phyloP scores from a whole-genome alignment of 345 rosid genomes.

The Gossypium mustelinum region DNA sequence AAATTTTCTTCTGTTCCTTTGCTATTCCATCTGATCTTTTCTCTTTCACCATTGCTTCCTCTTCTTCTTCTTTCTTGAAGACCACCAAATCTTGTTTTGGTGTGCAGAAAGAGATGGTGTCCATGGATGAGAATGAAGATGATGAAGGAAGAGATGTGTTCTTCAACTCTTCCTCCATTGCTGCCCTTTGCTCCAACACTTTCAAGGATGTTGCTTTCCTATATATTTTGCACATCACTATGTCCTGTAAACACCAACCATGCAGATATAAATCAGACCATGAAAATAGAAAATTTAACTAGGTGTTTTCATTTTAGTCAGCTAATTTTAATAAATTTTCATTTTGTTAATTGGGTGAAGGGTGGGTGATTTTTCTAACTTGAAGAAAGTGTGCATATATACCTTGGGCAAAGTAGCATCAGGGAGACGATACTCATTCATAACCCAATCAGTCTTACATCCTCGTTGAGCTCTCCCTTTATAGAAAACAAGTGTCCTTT shows the following conservation, averaged over 20 bases:
- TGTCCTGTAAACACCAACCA: conserved; percentile 42
- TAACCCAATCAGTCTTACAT: conserved; percentile 82
- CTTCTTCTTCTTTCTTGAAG: conserved; percentile 39
- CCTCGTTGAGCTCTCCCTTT: conserved; percentile 93
- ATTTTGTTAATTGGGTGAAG: no score
- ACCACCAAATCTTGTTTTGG: conserved; percentile 37
- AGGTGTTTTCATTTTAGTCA: no score
- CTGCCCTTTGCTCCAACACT: conserved; percentile 84
- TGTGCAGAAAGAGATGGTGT: conserved; percentile 31
- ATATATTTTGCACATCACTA: conserved; percentile 85
- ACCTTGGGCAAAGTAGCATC: conserved; percentile 71
- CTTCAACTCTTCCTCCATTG: conserved; percentile 48
- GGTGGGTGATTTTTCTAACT: no score
- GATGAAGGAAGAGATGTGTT: conserved; percentile 34
- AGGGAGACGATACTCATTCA: conserved; percentile 93
- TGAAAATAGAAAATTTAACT: no score
- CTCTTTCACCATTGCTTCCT: conserved; percentile 3
- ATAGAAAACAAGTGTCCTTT: conserved; percentile 89
- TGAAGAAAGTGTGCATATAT: not conserved
- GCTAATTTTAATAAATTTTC: no score
- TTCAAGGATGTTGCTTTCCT: conserved; percentile 87
- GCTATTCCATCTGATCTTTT: conserved; percentile 1
- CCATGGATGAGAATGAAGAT: conserved; percentile 41
- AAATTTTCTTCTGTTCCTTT: conserved; percentile 7
- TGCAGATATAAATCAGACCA: not conserved